phyloP scores from a whole-genome alignment of 1,139 yeast genomes.

The Taphrina sp. region DNA sequence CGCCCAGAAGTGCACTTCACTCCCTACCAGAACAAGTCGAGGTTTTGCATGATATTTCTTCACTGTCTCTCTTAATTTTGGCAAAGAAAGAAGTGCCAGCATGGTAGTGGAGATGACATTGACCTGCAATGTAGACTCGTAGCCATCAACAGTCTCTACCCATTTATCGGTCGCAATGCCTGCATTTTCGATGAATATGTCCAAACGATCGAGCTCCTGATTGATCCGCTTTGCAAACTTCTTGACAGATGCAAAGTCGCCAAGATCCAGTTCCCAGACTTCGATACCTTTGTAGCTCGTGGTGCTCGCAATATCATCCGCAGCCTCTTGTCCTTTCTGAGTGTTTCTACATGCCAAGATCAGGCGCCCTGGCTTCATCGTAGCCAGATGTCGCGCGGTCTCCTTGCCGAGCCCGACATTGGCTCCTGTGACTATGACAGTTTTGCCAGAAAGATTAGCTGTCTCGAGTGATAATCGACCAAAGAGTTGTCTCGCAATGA shows the following conservation, averaged over 20 bases:
- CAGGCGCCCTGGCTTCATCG: constrained; percentile 15
- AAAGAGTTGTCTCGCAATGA: too few relatives aligned
- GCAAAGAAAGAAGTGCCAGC: constrained; percentile 18
- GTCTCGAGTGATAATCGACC: not conserved
- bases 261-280: constrained; percentile 27
- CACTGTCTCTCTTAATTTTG: not conserved
- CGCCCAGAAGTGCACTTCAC: constrained; percentile 13
- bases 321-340: constrained; percentile 41
- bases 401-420: constrained; percentile 37
- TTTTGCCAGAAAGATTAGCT: constrained; percentile 43
- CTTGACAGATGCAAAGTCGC: constrained; percentile 45
- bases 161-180: constrained; percentile 2
- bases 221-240: constrained; percentile 32
- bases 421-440: constrained; percentile 38
- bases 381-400: constrained; percentile 36
- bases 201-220: constrained; percentile 7
- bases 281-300: constrained; percentile 8
- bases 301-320: constrained; percentile 1
- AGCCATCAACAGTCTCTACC: constrained; percentile 4
- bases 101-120: constrained; percentile 19
- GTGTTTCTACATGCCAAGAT: constrained; percentile 19
- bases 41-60: not conserved
- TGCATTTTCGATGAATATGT: constrained; percentile 24
- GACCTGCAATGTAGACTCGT: constrained; percentile 2
- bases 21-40: not conserved